These are phyloP conservation scores for Ophiostoma sp. DNA, from an alignment of 2,329 filamentous ascomycete species.

Conservation along the genomic window DNA sequence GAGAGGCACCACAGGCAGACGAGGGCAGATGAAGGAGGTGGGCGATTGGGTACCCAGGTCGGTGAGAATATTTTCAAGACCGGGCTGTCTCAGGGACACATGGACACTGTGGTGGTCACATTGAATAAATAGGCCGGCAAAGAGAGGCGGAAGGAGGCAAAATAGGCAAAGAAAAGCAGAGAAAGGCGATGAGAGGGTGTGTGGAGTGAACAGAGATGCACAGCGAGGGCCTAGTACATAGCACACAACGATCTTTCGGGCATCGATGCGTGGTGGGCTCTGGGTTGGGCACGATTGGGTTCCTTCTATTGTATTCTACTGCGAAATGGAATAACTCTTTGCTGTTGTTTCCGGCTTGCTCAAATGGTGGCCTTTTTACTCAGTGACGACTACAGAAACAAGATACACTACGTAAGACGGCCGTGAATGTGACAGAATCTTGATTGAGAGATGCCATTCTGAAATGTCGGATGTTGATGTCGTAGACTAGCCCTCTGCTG, in stretches of 20 bases:
- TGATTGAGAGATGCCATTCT: background rate
- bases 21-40: slow-evolving; percentile 2
- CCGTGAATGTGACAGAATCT: background rate
- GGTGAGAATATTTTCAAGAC: background rate
- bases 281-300: slow-evolving; percentile 17
- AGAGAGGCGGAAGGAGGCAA: no score
- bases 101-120: background rate
- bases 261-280: slow-evolving; percentile 18
- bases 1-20: background rate
- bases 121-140: background rate
- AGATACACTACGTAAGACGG: background rate
- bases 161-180: no score
- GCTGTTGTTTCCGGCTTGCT: background rate
- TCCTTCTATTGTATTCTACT: background rate
- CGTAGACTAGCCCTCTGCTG: background rate
- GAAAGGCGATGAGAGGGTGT: background rate
- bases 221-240: background rate
- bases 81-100: slow-evolving; percentile 6
- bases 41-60: slow-evolving; percentile 1
- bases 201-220: background rate
- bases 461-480: background rate
- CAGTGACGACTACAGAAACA: background rate
- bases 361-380: background rate
- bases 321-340: background rate
- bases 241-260: background rate